phyloP scores from a whole-genome alignment of 1,284 basidiomycete species.

The Tilletiopsis washingtonensis region DNA sequence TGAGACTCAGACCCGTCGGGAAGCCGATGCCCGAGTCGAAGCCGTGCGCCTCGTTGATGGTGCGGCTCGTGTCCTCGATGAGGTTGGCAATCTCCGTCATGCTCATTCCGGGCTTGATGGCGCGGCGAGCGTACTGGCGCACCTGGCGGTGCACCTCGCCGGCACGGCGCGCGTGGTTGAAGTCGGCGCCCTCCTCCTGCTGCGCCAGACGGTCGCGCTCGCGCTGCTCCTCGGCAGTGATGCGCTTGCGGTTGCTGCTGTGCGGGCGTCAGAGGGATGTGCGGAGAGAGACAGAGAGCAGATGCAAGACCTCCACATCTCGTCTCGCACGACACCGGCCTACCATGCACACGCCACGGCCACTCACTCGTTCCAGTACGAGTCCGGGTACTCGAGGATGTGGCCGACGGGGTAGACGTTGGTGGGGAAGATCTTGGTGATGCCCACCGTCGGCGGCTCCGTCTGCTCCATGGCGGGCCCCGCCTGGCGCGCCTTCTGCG shows the following conservation, averaged over 20 bases:
- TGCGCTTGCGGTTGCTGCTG: conserved; percentile 57
- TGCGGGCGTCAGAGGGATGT: neutral
- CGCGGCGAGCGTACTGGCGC: conserved; percentile 67
- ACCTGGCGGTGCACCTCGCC: conserved; percentile 91
- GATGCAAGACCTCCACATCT: too few species aligned
- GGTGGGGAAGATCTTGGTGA: conserved; percentile 80
- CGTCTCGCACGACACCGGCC: too few species aligned
- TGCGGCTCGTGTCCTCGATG: conserved; percentile 69
- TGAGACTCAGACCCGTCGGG: conserved; percentile 91
- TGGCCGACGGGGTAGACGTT: conserved; percentile 86
- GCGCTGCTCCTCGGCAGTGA: conserved; percentile 81
- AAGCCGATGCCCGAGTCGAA: conserved; percentile 82
- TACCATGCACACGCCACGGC: too few species aligned
- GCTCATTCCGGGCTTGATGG: conserved; percentile 84
- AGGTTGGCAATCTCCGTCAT: conserved; percentile 90
- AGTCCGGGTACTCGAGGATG: conserved; percentile 68
- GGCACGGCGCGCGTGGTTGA: conserved; percentile 79
- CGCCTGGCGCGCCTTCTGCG: conserved; percentile 17
- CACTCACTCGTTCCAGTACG: conserved; percentile 59
- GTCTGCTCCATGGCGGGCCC: conserved; percentile 54
- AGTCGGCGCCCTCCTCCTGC: conserved; percentile 54
- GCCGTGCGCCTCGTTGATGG: conserved; percentile 78
- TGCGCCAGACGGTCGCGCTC: conserved; percentile 61
- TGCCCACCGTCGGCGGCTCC: conserved; percentile 84
- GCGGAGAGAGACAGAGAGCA: too few species aligned